Base-by-base conservation (phyloP, 768 basidiomycete species). In the Mycena chlorophos region DNA sequence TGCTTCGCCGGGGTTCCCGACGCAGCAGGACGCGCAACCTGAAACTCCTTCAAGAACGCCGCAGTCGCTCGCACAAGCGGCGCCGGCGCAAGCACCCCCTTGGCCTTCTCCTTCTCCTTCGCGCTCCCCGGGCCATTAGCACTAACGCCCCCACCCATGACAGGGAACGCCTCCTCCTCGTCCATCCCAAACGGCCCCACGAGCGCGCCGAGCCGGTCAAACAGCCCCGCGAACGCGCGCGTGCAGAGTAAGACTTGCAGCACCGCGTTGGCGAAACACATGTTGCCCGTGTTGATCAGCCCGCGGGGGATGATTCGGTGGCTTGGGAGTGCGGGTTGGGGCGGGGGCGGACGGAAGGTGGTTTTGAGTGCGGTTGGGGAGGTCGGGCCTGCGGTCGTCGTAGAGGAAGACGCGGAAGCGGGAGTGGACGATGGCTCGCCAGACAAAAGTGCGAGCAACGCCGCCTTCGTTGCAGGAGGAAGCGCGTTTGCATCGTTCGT, bases 191-290 rank as follows among this genome's bases (percentile, higher is more conserved):
- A 43, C 40, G 16, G 68, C 49, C 60, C 60, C 29, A 66, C 66
- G 10, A 63, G 68, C 49, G 56, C 63, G 51, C 47, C n/a, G 22
- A 62, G 48, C 42, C 55, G 72, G 72, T 55, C 71, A 60, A 99
- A 89, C 30, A 98, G 70, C 43, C 78, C 78, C 65, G 86, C 85
- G 70, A 98, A 98, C 1, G 89, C 45, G 45, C 45, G 91, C n/a
- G 82, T 79, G 63, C 89, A 93, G 70, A 95, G 82, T 26, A 99
- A 78, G 1, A 89, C 84, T 73, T 98, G 96, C 27, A 99, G 75
- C 22, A 98, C 90, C 0, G 94, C 86, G 65, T 98, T 99, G 26
- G 94, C 94, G 67, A 98, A 99, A 69, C 96, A 99, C 86, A 98
- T 87, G 71, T 99, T 99, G 0, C 96, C 95, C 2, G 84, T 88